Base-by-base conservation (phyloP, 2,329 filamentous ascomycete genomes). In the Clonostachys rosea region DNA sequence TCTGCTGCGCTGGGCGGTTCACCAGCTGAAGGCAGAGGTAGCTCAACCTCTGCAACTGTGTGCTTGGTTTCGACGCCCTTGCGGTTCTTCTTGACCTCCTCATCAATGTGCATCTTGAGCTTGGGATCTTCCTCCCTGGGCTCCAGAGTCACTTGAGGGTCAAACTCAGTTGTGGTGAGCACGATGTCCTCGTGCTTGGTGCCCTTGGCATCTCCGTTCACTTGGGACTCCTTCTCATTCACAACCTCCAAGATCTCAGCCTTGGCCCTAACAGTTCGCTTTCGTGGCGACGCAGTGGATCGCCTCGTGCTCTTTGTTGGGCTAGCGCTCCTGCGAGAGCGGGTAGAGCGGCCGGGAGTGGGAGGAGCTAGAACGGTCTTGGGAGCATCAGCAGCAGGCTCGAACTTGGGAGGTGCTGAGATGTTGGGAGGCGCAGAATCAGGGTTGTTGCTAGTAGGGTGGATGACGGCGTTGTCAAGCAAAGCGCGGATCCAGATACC, bases 401-500 rank as follows among this genome's bases (percentile, higher is more conserved):
- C 83, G 60, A 88, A 95, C 56, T 83, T 86, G 18, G 94, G 94
- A 42, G 94, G 94, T 20, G 89, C 84, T 14, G 79, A 70, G 54
- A 96, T 96, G 51, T 77, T 81, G 70, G 89, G 91, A 53, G 84
- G 78, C 47, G 89, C 79, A 54, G 85, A 86, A 54, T 82, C 81
- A 24, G 79, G 74, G 47, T 79, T 74, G 46, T 75, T 78, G 60
- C 80, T 79, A 42, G 74, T 70, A 30, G 74, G 62, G 40, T 72
- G 63, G 50, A 97, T 95, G 30, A 91, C 86, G 52, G 86, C 74
- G n/a, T 90, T 84, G 63, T 97, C 92, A 44, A 99, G 79, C 16
- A 99, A 78, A n/a, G 94, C 94, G 48, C 83, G 83, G 56, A 99
- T 89, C 94, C 94, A 99, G 41, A 86, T 76, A 43, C 78, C 69